These are phyloP conservation scores for Penicillium paneum DNA, from an alignment of 2,329 filamentous ascomycete genomes.

Conservation along the genomic window DNA sequence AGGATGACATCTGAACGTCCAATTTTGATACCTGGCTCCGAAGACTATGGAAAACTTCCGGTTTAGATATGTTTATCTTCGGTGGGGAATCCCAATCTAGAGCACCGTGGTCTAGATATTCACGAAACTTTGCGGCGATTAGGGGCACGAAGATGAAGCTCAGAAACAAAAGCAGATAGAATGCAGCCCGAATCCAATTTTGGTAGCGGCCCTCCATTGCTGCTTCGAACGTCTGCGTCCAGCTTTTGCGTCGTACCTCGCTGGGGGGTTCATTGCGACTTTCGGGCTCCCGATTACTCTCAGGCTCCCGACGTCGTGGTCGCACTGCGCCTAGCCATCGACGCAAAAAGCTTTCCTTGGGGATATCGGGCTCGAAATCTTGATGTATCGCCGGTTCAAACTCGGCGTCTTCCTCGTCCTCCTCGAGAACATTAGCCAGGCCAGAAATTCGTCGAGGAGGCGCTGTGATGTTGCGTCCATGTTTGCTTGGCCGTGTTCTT, in stretches of 20 bases:
- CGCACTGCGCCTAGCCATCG: conserved; percentile 5
- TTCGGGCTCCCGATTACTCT: background rate
- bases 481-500: conserved; percentile 30
- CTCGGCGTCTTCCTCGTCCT: conserved; percentile 24
- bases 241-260: background rate
- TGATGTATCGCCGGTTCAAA: background rate
- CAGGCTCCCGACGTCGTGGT: background rate
- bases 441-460: conserved; percentile 37
- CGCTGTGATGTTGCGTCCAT: conserved; percentile 35
- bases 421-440: conserved; percentile 28
- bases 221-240: background rate
- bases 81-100: conserved; percentile 7
- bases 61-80: conserved; percentile 22
- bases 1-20: conserved; percentile 30
- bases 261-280: background rate
- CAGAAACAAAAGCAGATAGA: conserved; percentile 14
- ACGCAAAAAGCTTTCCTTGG: conserved; percentile 6
- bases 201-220: background rate
- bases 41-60: conserved; percentile 26
- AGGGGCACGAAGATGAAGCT: conserved; percentile 9
- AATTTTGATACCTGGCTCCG: conserved; percentile 28
- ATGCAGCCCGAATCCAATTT: conserved; percentile 8
- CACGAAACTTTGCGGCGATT: conserved; percentile 18
- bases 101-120: conserved; percentile 6
- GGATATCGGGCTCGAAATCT: background rate